Base-by-base conservation (phyloP, 805 yeast species). In the Yarrowia yakushimensis region DNA sequence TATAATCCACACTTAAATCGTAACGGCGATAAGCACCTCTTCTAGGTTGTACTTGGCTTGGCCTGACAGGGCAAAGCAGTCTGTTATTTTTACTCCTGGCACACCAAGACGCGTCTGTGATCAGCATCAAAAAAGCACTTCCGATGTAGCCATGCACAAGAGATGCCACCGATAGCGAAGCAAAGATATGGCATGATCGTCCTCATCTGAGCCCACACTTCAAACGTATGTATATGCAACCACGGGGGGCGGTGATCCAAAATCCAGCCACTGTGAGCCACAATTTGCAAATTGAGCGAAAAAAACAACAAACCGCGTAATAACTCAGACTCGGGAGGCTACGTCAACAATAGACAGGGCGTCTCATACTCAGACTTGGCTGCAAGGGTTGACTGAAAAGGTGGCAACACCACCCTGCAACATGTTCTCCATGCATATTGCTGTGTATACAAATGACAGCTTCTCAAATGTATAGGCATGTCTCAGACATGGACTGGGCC, bases 401-500 rank as follows among this genome's bases (percentile, higher is more conserved):
- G 52, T 45, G 52, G 30, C 52, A 27, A 45, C 52, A 45, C 23
- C 5, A 13, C 1, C 12, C 52, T 45, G 52, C 52, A 45, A 9
- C 22, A 22, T 45, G 52, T 45, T 20, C 11, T 28, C 36, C 3
- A 13, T 45, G 52, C 52, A 45, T 45, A 23, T 30, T 45, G 52
- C 52, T 45, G 52, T 30, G 25, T 45, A 45, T 28, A 45, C 52
- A 45, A 45, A 13, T 30, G 15, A 11, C 33, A 45, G 28, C n/a
- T 18, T 22, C 27, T n/a, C 6, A 5, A 9, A 22, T 41, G 11
- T 25, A 22, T 23, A n/a, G 13, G 4, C 20, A 20, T 45, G 52
- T 45, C 52, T 45, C 52, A 45, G 20, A 20, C 52, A 13, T n/a
- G 18, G 30, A 45, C 52, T 30, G 52, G 52, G 52, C 30, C 52